Base-by-base conservation (phyloP, 2,329 filamentous ascomycete species). In the Diaporthe citriasiana region DNA sequence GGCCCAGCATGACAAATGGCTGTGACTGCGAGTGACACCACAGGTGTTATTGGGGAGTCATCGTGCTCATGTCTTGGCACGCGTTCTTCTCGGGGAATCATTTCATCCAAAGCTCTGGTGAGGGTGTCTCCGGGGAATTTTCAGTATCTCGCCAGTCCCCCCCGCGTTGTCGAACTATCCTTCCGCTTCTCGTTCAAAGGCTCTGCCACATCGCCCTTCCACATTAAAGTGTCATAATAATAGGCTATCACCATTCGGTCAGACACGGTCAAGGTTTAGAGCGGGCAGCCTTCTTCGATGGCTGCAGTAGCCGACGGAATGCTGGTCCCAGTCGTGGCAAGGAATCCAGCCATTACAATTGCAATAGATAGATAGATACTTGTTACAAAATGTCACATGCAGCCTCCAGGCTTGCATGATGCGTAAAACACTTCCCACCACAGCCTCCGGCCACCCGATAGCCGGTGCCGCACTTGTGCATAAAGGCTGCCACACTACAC, bases 321-420 rank as follows among this genome's bases (percentile, higher is more conserved):
- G 47, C 63, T 51, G 47, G 45, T 53, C 47, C 63, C 35, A 27
- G 47, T 53, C 15, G 15, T 68, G 47, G 47, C 63, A 51, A 40
- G 47, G 45, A 40, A 68, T 33, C 63, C 63, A 68, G 63, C 47
- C 33, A 68, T 68, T 68, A 68, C 45, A 68, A 68, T 68, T 68
- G 63, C 63, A 66, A 15, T 66, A 51, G n/a, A 27, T 19, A 63
- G 25, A 25, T 66, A 33, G n/a, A 45, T 45, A 47, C 47, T 53
- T 25, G 33, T 40, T 53, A 68, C 63, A 68, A 30, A 68, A 27
- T 38, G 25, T 47, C n/a, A 53, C n/a, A 51, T 68, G 63, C 33
- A 68, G 63, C 47, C 47, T 27, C 63, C n/a, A 68, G 63, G 63
- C 63, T 40, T 53, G 47, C 63, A 51, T 51, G 45, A 66, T 38